phyloP scores from a whole-genome alignment of 371 early-diverging fungal genomes.

The Mucor irregularis region DNA sequence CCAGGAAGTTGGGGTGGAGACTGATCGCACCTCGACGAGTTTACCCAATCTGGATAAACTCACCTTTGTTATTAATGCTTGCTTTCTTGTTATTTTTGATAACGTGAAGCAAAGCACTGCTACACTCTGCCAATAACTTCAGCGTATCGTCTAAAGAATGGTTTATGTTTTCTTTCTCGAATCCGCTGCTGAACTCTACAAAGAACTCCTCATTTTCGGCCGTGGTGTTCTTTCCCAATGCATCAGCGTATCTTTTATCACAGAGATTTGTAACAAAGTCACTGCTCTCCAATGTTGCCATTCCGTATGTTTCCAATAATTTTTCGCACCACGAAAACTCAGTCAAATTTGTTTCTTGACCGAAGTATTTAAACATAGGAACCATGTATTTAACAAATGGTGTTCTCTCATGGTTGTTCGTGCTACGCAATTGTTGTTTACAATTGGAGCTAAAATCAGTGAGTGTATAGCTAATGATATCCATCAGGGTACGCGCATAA shows the following conservation, averaged over 20 bases:
- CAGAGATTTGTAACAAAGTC: neutral
- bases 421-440: constrained; percentile 6
- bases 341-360: neutral
- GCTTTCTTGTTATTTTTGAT: constrained; percentile 8
- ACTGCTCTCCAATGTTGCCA: constrained; percentile 1
- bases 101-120: constrained; percentile 2
- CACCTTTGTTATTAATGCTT: constrained; percentile 4
- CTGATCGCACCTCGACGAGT: constrained; percentile 11
- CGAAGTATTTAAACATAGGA: constrained; percentile 13
- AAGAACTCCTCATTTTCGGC: constrained; percentile 10
- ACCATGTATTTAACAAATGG: constrained; percentile 15
- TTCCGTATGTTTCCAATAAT: neutral
- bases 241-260: constrained; percentile 7
- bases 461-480: constrained; percentile 12
- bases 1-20: constrained; percentile 6
- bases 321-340: constrained; percentile 9
- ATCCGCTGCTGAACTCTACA: constrained; percentile 7
- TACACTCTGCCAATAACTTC: constrained; percentile 15
- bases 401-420: constrained; percentile 13
- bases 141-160: constrained; percentile 17
- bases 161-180: constrained; percentile 8
- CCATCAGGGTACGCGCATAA: constrained; percentile 9
- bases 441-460: constrained; percentile 16
- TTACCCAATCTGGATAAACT: neutral
- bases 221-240: constrained; percentile 9